Conservation (phyloP, 768 basidiomycete genomes). For the Boletus pseudopeckii region DNA sequence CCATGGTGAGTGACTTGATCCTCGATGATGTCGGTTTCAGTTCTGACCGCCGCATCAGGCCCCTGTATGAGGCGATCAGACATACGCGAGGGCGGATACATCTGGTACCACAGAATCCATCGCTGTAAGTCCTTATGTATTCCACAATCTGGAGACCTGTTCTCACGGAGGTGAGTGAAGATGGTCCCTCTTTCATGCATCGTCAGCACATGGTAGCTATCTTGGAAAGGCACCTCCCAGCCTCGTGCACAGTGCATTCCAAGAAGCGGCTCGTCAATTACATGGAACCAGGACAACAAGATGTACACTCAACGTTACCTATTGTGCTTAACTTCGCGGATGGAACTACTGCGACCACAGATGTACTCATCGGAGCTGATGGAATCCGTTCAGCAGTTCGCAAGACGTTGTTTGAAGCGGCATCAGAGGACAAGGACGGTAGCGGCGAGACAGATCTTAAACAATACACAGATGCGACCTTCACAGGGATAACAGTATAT, state of each 20-base stretch:
- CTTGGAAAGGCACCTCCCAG: slow-evolving; percentile 18
- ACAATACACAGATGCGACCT: slow-evolving; percentile 30
- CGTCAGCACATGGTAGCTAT: slow-evolving; percentile 22
- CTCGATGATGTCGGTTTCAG: background rate
- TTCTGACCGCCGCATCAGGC: background rate
- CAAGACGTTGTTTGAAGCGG: slow-evolving; percentile 15
- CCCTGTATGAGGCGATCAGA: slow-evolving; percentile 24
- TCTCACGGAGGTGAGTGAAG: slow-evolving; percentile 1
- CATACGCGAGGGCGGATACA: slow-evolving; percentile 30
- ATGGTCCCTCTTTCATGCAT: slow-evolving; percentile 12
- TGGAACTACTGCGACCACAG: slow-evolving; percentile 22
- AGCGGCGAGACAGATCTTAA: background rate
- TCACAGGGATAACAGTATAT: slow-evolving; percentile 42
- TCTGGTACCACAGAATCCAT: slow-evolving; percentile 23
- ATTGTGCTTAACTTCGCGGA: slow-evolving; percentile 15
- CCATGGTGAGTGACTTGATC: background rate
- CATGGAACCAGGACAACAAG: background rate
- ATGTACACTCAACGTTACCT: slow-evolving; percentile 25
- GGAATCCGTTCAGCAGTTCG: no score
- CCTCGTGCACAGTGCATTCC: slow-evolving; percentile 16
- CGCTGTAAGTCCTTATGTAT: slow-evolving; percentile 14
- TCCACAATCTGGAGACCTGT: background rate
- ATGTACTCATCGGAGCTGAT: no score
- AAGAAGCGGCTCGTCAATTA: slow-evolving; percentile 22
- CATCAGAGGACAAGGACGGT: background rate